phyloP scores from a whole-genome alignment of 306 rosid species.

The Prunus mume region DNA sequence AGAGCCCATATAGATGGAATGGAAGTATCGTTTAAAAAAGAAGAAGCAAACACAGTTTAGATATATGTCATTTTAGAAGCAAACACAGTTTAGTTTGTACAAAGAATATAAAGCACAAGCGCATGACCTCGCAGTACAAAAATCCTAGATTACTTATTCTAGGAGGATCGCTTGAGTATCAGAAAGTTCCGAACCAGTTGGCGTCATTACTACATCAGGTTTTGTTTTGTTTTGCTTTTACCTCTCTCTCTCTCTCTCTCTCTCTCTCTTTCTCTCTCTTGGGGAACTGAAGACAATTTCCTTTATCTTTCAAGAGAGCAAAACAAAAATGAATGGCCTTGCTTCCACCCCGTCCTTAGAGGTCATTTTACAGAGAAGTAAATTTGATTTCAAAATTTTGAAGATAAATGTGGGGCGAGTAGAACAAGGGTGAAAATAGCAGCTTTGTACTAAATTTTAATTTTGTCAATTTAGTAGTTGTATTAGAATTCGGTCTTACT shows the following conservation, averaged over 20 bases:
- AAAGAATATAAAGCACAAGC: conserved; percentile 94
- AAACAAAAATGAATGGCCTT: too few species aligned
- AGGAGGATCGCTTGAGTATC: conserved; percentile 86
- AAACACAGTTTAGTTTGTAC: conserved; percentile 56
- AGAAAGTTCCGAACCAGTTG: conserved; percentile 76
- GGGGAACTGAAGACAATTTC: not conserved
- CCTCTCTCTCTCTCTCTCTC: not conserved
- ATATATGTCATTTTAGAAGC: too few species aligned
- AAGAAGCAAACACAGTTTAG: too few species aligned
- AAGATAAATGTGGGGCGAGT: too few species aligned
- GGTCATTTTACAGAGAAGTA: fast-evolving
- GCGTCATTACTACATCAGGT: conserved; percentile 96
- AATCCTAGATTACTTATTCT: conserved; percentile 62
- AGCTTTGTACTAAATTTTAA: too few species aligned
- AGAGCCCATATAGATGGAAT: too few species aligned
- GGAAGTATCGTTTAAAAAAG: too few species aligned
- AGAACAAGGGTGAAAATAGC: too few species aligned
- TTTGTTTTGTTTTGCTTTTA: not conserved
- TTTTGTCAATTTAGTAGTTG: too few species aligned
- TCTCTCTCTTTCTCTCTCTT: not conserved
- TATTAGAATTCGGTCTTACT: too few species aligned
- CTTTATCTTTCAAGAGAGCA: not conserved
- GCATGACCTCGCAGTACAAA: conserved; percentile 92
- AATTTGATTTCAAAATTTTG: too few species aligned
- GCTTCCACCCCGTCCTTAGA: too few species aligned